phyloP scores from a whole-genome alignment of 2,329 filamentous ascomycete genomes.

The Colletotrichum theobromicola region DNA sequence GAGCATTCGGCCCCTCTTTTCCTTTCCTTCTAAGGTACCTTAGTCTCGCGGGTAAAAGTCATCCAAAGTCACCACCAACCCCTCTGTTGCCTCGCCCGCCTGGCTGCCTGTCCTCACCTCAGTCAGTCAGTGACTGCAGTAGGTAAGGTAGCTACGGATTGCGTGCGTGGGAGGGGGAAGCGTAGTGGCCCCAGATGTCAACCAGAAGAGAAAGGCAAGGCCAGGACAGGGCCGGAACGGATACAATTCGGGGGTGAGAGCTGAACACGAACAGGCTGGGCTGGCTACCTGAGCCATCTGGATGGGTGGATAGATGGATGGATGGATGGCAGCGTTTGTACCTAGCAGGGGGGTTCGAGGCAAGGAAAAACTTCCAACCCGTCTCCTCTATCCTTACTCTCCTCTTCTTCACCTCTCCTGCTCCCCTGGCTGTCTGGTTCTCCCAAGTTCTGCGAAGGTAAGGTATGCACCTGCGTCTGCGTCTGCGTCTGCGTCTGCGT shows the following conservation, averaged over 20 bases:
- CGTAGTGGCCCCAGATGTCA: neutral
- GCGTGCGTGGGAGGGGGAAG: neutral
- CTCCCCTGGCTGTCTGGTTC: neutral
- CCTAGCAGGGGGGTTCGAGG: neutral
- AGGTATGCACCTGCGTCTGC: neutral
- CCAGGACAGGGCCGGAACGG: neutral
- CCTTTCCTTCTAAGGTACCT: neutral
- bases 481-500: neutral
- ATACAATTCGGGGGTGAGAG: neutral
- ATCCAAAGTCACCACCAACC: neutral
- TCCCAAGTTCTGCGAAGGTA: neutral
- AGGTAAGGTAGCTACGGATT: no score
- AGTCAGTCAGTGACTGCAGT: neutral
- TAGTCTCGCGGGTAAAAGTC: neutral
- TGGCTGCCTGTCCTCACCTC: neutral
- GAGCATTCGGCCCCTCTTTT: neutral
- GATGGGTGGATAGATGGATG: neutral
- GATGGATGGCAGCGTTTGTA: neutral
- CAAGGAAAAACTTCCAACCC: neutral
- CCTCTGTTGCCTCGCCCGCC: neutral
- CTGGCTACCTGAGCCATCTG: neutral
- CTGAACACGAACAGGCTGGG: neutral
- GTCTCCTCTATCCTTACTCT: no score
- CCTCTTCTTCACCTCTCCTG: neutral
- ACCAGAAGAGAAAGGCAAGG: neutral